A percentile compares a stretch with the other conserved stretches of the same genome.
These are phyloP conservation scores for Cryptococcus sp. DNA, from an alignment of 1,284 basidiomycete genomes.

Conservation along the genomic window DNA sequence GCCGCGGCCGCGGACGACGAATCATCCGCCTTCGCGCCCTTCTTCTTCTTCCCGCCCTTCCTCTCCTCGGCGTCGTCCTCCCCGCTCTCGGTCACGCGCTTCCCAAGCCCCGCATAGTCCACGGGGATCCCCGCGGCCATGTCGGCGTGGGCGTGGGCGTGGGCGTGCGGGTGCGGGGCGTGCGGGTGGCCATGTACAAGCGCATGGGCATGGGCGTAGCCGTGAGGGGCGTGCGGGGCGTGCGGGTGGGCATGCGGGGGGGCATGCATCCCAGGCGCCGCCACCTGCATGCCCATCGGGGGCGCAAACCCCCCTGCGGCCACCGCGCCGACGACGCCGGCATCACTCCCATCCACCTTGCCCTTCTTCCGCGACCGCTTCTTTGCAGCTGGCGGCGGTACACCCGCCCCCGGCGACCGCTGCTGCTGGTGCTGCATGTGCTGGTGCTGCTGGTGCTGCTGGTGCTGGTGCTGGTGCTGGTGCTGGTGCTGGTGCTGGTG, in stretches of 20 bases:
- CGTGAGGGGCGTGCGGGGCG: no score
- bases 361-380: slow-evolving; percentile 19
- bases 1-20: slow-evolving; percentile 26
- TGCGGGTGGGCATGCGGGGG: no score
- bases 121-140: slow-evolving; percentile 5
- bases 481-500: neutral
- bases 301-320: no score
- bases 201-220: no score
- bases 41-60: slow-evolving; percentile 33
- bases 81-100: slow-evolving; percentile 27
- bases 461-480: neutral
- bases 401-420: no score
- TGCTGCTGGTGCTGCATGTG: neutral
- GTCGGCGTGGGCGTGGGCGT: no score
- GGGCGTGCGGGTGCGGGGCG: no score
- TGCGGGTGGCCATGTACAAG: no score
- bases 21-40: slow-evolving; percentile 29
- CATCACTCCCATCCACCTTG: neutral
- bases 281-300: no score
- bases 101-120: slow-evolving; percentile 29
- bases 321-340: no score
- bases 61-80: slow-evolving; percentile 11
- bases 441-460: neutral
- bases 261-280: no score
- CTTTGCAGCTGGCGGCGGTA: neutral